phyloP scores from a whole-genome alignment of 257 asterid species.

The Leptodermis oblonga region DNA sequence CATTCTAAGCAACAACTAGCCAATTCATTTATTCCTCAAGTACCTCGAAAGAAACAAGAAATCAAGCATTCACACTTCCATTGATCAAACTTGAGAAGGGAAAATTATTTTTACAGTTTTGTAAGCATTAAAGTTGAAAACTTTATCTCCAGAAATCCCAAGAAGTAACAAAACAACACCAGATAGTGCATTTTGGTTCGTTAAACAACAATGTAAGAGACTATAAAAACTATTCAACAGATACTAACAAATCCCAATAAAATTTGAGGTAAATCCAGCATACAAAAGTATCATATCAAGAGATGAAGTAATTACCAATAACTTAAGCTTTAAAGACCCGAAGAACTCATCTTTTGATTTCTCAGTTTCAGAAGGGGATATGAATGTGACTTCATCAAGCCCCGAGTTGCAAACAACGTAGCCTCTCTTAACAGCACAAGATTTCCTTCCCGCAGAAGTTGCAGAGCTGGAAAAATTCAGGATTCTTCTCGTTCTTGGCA shows the following conservation, averaged over 20 bases:
- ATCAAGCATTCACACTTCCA: background rate
- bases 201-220: background rate
- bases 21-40: background rate
- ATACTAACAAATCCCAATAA: background rate
- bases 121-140: background rate
- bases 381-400: constrained; percentile 31
- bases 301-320: constrained; percentile 39
- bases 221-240: background rate
- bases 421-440: constrained; percentile 12
- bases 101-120: background rate
- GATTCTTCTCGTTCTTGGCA: constrained; percentile 13
- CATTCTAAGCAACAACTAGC: background rate
- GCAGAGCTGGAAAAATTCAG: background rate
- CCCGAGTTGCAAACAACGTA: constrained; percentile 37
- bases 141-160: background rate
- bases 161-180: background rate
- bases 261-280: background rate
- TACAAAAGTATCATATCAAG: background rate
- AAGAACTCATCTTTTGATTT: constrained; percentile 29
- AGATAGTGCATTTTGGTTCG: background rate
- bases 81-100: background rate
- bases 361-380: constrained; percentile 30
- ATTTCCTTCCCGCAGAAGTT: constrained; percentile 18
- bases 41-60: background rate
- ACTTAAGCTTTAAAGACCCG: constrained; percentile 55